A percentile compares a stretch with the other conserved stretches of the same genome.
phyloP scores from a whole-genome alignment of 371 early-diverging fungal species.

The Sporodiniella umbellata region DNA sequence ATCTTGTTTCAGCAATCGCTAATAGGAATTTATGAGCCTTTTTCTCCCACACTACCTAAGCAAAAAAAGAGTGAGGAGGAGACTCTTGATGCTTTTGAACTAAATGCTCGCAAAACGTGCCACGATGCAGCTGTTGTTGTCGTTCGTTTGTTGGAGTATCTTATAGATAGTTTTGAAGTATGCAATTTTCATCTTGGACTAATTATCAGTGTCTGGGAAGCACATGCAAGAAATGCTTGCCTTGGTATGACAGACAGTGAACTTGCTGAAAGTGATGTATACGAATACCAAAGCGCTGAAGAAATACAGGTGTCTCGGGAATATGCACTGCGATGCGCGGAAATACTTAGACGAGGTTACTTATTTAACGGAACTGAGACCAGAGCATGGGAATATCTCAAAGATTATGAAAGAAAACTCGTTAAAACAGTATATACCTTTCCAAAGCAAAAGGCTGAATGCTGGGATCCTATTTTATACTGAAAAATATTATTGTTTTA shows the following conservation, averaged over 20 bases:
- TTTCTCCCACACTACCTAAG: constrained; percentile 18
- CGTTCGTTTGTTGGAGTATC: constrained; percentile 32
- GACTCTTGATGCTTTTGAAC: not conserved
- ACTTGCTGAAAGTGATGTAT: not conserved
- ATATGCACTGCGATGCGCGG: constrained; percentile 30
- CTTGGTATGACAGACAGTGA: constrained; percentile 23
- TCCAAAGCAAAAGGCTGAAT: constrained; percentile 11
- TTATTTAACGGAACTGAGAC: constrained; percentile 34
- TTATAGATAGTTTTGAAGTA: constrained; percentile 11
- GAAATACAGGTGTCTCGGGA: constrained; percentile 24
- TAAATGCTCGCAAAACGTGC: constrained; percentile 32
- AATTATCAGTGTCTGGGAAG: constrained; percentile 36
- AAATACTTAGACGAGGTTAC: constrained; percentile 28
- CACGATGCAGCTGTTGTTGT: constrained; percentile 22
- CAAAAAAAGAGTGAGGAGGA: not conserved
- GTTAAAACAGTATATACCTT: constrained; percentile 4
- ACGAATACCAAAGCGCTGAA: constrained; percentile 9
- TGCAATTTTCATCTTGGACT: constrained; percentile 24
- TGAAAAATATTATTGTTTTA: not conserved
- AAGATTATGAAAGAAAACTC: constrained; percentile 22
- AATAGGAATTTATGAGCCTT: constrained; percentile 30
- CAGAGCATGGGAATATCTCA: constrained; percentile 32
- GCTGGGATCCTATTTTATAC: constrained; percentile 18
- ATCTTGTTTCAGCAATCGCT: constrained; percentile 22
- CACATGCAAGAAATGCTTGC: constrained; percentile 32